Evolutionary conservation across 2,329 filamentous ascomycete species (phyloP), one percentile per base, ranked within the genome.

Genomic region (Nemania sp.): DNA sequence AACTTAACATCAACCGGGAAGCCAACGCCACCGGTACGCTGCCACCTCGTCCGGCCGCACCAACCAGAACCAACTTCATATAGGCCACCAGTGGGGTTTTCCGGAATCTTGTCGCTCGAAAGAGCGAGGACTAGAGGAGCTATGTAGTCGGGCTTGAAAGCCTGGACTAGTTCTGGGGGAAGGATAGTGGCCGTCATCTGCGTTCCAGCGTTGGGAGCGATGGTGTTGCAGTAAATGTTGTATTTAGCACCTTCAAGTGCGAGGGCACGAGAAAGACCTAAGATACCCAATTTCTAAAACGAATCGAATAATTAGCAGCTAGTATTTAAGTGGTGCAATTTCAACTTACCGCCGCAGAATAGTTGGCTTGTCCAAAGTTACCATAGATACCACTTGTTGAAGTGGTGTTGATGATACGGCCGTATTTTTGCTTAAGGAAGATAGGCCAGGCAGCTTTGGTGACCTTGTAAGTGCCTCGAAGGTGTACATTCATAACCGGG

Each of bases 281-380:
- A 90, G 73, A 99, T 98, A 82, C 93, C 96, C 74, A 88, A 88
- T 90, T 96, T 96, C 90, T 92, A 72, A n/a, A n/a, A n/a, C n/a
- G n/a, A n/a, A 13, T 32, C 27, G 20, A 29, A 15, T 52, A 0
- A 49, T 78, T 72, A 79, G 77, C 35, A 13, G 22, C 20, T 7
- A 20, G 68, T 73, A 64, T 61, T 55, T 10, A 63, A 55, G 53
- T 32, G 7, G 24, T 5, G 45, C 13, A 47, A 52, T 52, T 8
- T 32, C 61, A 11, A 86, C 90, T 84, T 87, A 92, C 90, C 66
- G 93, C 93, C 67, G 95, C 93, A 70, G 96, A 88, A 81, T 99
- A 99, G 87, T 99, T 99, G 77, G 95, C 93, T 83, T 99, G 96
- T 71, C 96, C 96, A 80, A 99, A 99, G 88, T 98, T 99, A 75